Conservation (phyloP, 148 eudicot genomes). For the Silene conica region DNA sequence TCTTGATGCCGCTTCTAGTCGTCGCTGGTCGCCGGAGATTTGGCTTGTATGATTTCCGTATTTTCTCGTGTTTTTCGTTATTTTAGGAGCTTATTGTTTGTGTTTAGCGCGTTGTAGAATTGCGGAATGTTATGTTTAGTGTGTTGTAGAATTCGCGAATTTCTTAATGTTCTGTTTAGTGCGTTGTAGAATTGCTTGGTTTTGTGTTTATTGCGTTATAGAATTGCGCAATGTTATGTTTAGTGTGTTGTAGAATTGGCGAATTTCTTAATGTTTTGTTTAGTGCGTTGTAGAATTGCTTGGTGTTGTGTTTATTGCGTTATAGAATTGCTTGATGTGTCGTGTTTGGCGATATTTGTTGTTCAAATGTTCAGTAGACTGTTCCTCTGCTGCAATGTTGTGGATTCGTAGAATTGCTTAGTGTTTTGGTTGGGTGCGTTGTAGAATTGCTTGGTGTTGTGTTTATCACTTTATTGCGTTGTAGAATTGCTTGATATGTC, state of each 20-base stretch:
- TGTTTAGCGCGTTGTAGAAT: background rate
- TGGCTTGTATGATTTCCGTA: conserved; percentile 56
- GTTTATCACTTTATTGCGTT: background rate
- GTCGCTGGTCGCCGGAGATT: conserved; percentile 66
- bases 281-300: too few relatives aligned
- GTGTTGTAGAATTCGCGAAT: too few relatives aligned
- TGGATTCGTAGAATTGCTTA: too few relatives aligned
- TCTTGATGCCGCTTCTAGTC: conserved; percentile 41
- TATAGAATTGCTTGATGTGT: background rate
- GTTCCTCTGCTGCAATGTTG: too few relatives aligned
- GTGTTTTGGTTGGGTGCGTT: background rate
- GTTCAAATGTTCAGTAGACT: too few relatives aligned
- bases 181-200: background rate
- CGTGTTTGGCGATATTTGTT: too few relatives aligned
- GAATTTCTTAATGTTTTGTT: too few relatives aligned
- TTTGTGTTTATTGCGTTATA: background rate
- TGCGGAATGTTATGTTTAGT: background rate
- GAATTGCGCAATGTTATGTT: too few relatives aligned
- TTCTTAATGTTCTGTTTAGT: background rate
- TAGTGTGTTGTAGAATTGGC: too few relatives aligned
- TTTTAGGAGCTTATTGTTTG: background rate
- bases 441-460: background rate
- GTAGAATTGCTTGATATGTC: background rate
- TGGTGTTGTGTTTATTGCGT: too few relatives aligned
- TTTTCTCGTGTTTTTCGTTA: background rate